Evolutionary conservation across 2,329 filamentous ascomycete genomes (phyloP).

Genomic region (Penicillium sp.): DNA sequence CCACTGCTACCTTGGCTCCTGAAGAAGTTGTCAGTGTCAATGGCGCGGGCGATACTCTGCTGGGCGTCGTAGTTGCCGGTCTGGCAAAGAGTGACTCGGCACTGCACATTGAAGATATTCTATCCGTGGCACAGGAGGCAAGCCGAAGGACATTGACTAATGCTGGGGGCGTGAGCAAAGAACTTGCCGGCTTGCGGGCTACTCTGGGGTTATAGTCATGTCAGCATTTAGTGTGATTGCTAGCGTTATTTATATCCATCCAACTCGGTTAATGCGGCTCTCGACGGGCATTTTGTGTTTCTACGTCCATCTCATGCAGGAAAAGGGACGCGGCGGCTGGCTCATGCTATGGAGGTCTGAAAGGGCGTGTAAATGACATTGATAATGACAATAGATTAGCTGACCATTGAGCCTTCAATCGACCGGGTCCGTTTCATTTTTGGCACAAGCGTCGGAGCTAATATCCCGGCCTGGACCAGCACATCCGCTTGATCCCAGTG

Average conservation of each 20-base stretch:
- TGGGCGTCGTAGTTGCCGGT: constrained; percentile 79
- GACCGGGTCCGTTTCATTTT: constrained; percentile 8
- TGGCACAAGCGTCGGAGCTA: constrained; percentile 54
- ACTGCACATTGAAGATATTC: constrained; percentile 55
- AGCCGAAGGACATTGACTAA: constrained; percentile 76
- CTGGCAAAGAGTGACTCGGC: constrained; percentile 56
- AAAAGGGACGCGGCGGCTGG: no score
- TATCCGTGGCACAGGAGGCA: constrained; percentile 78
- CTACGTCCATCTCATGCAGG: no score
- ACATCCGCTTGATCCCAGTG: constrained; percentile 65
- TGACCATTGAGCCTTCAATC: no score
- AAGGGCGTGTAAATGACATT: no score
- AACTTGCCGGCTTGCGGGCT: constrained; percentile 26
- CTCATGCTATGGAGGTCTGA: no score
- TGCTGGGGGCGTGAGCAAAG: constrained; percentile 61
- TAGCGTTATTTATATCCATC: no score
- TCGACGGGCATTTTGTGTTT: no score
- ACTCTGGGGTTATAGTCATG: constrained; percentile 5
- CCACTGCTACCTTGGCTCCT: constrained; percentile 58
- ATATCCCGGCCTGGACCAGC: constrained; percentile 56
- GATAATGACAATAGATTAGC: no score
- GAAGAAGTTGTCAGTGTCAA: constrained; percentile 82
- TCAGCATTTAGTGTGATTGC: constrained; percentile 1
- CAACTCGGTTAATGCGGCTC: no score
- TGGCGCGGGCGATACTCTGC: constrained; percentile 88